Percentiles rank a stretch among this genome's conserved stretches.
phyloP scores from a whole-genome alignment of 129 eudicot species.

The Centella asiatica region DNA sequence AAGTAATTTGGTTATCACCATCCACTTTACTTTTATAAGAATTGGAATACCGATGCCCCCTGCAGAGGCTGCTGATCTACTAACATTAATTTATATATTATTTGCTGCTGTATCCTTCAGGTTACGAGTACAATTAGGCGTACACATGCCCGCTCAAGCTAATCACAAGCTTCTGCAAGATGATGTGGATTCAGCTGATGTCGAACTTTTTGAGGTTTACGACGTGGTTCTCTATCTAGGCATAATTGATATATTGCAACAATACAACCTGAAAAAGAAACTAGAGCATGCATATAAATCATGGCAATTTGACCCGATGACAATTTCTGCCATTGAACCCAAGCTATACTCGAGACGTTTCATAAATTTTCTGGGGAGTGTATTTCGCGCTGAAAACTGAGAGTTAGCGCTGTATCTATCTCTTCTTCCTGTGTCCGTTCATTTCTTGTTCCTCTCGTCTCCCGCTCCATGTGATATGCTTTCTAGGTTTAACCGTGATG shows the following conservation, averaged over 20 bases:
- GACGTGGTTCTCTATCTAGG: conserved; percentile 92
- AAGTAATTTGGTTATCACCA: too few species aligned
- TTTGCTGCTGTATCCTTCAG: conserved; percentile 26
- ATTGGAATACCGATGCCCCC: too few species aligned
- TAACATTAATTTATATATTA: neutral
- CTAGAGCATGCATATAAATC: conserved; percentile 75
- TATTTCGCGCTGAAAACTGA: conserved; percentile 42
- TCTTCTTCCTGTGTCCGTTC: neutral
- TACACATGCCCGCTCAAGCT: conserved; percentile 98
- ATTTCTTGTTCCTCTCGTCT: neutral
- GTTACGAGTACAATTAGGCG: conserved; percentile 88
- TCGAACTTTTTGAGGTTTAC: conserved; percentile 86
- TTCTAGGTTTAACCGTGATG: neutral
- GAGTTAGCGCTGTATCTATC: neutral
- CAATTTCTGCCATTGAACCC: conserved; percentile 75
- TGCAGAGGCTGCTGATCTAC: too few species aligned
- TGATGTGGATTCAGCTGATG: conserved; percentile 48
- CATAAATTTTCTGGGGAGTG: conserved; percentile 53
- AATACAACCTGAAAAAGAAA: conserved; percentile 79
- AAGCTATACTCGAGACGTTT: conserved; percentile 67
- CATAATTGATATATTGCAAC: conserved; percentile 81
- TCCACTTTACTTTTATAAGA: too few species aligned
- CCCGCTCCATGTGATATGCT: neutral
- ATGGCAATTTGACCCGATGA: conserved; percentile 51
- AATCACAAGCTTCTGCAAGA: conserved; percentile 53